A percentile compares a stretch with the other conserved stretches of the same genome.
Conservation (phyloP, 1,284 basidiomycete genomes). For the Sporisorium iseilematis-ciliati region DNA sequence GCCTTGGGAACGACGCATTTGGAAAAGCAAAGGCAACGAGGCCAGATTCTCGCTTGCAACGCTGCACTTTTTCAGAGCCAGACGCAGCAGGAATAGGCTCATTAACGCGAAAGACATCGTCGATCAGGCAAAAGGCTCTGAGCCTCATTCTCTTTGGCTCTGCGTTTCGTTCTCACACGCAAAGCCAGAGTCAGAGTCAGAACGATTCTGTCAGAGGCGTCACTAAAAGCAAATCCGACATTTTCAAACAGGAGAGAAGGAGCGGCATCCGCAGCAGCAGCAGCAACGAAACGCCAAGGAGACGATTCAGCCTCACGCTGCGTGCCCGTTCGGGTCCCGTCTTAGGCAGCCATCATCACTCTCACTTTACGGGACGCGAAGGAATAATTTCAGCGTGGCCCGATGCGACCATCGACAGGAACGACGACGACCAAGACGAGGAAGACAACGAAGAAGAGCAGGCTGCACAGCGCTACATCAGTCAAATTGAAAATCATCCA, state of each 20-base stretch:
- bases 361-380: slow-evolving; percentile 7
- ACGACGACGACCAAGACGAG: background rate
- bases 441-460: background rate
- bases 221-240: background rate
- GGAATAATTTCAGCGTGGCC: background rate
- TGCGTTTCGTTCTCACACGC: background rate
- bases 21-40: slow-evolving; percentile 15
- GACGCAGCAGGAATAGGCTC: background rate
- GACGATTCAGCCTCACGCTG: background rate
- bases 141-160: background rate
- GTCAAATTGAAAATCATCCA: background rate
- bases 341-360: background rate
- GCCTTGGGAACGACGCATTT: slow-evolving; percentile 26
- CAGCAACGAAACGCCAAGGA: background rate
- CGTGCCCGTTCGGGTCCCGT: slow-evolving; percentile 5
- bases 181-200: background rate
- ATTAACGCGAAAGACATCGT: slow-evolving; percentile 28
- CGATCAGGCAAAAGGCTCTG: slow-evolving; percentile 8
- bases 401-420: background rate
- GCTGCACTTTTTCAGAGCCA: slow-evolving; percentile 3
- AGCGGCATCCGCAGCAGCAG: too few relatives aligned
- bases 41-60: slow-evolving; percentile 5
- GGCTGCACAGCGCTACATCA: background rate
- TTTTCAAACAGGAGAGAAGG: background rate
- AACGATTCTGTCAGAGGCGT: too few relatives aligned